These are phyloP conservation scores for Amphichorda felina DNA, from an alignment of 2,329 filamentous ascomycete species.

Conservation along the genomic window DNA sequence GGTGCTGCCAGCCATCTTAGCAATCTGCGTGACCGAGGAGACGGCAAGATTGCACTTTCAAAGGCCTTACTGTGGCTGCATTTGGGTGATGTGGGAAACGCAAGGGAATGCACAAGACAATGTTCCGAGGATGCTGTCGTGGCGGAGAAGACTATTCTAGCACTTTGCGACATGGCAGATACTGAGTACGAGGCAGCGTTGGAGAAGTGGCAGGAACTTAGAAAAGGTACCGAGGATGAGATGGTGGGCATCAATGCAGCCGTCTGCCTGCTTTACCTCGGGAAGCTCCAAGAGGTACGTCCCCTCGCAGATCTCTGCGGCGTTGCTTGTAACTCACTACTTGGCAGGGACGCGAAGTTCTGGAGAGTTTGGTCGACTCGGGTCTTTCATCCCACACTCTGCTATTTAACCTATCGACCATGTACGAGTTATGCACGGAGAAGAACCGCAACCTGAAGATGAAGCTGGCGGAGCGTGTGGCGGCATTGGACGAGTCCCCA, in stretches of 20 bases:
- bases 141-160: slow-evolving; percentile 41
- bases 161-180: slow-evolving; percentile 69
- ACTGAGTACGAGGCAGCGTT: slow-evolving; percentile 57
- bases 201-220: slow-evolving; percentile 43
- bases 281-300: slow-evolving; percentile 58
- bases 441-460: slow-evolving; percentile 58
- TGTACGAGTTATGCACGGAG: slow-evolving; percentile 88
- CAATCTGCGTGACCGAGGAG: slow-evolving; percentile 33
- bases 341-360: slow-evolving; percentile 45
- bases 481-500: slow-evolving; percentile 40
- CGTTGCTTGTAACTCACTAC: no score
- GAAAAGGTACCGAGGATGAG: slow-evolving; percentile 36
- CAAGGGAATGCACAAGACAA: slow-evolving; percentile 38
- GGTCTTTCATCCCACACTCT: slow-evolving; percentile 64
- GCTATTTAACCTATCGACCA: slow-evolving; percentile 79
- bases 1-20: slow-evolving; percentile 65
- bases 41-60: slow-evolving; percentile 30
- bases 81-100: slow-evolving; percentile 63
- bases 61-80: slow-evolving; percentile 63
- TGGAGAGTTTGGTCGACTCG: slow-evolving; percentile 53
- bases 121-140: slow-evolving; percentile 16
- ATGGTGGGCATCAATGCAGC: slow-evolving; percentile 75
- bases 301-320: neutral
- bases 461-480: slow-evolving; percentile 57
- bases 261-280: slow-evolving; percentile 74